These are phyloP conservation scores for Leucocoprinus sp. DNA, from an alignment of 768 basidiomycete genomes.

Conservation along the genomic window DNA sequence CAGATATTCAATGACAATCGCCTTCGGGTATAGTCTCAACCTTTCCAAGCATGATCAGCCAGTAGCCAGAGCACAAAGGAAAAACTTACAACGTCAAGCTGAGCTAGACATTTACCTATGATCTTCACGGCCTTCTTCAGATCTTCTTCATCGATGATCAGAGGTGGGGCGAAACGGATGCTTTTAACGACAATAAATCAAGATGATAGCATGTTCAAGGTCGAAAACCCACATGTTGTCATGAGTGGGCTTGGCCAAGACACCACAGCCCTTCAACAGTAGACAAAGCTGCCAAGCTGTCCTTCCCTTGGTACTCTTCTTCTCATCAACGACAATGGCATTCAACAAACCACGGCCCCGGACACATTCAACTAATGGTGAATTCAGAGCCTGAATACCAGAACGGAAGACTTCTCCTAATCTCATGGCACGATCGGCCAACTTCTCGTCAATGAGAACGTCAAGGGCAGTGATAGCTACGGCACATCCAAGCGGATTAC, in stretches of 20 bases:
- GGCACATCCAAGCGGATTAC: conserved; percentile 95
- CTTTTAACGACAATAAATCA: conserved; percentile 34
- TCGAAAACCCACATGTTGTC: conserved; percentile 69
- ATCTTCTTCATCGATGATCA: conserved; percentile 90
- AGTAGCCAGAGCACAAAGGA: neutral
- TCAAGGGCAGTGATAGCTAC: conserved; percentile 87
- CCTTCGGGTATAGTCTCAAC: conserved; percentile 18
- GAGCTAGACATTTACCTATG: conserved; percentile 68
- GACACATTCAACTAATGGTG: conserved; percentile 68
- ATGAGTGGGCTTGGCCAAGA: conserved; percentile 95
- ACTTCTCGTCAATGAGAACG: conserved; percentile 83
- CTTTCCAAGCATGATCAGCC: neutral
- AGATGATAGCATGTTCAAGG: neutral
- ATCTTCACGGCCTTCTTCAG: conserved; percentile 64
- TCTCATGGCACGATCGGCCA: conserved; percentile 68
- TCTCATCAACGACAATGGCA: conserved; percentile 89
- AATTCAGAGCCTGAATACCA: conserved; percentile 48
- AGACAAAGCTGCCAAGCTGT: conserved; percentile 96
- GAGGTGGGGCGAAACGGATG: conserved; percentile 92
- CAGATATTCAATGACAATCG: neutral
- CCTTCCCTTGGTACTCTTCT: conserved; percentile 62
- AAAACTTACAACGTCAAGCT: conserved; percentile 64
- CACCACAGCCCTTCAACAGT: conserved; percentile 81
- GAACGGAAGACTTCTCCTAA: conserved; percentile 80
- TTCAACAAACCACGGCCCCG: conserved; percentile 87